These are phyloP conservation scores for Tolypocladium amazonense DNA, from an alignment of 2,329 filamentous ascomycete species.

Conservation along the genomic window DNA sequence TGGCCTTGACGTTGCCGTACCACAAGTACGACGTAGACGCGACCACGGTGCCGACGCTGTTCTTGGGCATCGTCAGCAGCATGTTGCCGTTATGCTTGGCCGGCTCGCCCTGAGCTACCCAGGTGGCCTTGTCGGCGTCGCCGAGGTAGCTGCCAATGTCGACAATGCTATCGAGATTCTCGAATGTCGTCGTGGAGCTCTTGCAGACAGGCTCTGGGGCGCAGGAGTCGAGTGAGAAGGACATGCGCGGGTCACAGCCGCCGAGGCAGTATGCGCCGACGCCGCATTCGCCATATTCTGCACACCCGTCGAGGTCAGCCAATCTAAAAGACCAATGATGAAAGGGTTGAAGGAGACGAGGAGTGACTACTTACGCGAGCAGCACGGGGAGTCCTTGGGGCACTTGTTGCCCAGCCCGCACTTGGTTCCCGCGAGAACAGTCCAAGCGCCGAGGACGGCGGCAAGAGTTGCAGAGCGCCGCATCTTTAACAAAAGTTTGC, in stretches of 20 bases:
- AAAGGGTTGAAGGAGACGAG: neutral
- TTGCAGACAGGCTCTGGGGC: constrained; percentile 75
- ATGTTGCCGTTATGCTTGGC: constrained; percentile 57
- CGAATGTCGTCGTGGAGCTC: constrained; percentile 62
- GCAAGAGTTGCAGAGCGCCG: constrained; percentile 18
- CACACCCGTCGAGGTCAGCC: neutral
- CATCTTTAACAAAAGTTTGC: constrained; percentile 13
- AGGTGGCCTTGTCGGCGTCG: constrained; percentile 68
- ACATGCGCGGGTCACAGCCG: constrained; percentile 83
- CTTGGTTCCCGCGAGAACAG: constrained; percentile 16
- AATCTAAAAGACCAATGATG: neutral
- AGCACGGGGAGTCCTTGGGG: constrained; percentile 63
- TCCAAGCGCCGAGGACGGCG: constrained; percentile 20
- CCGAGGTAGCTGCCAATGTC: constrained; percentile 78
- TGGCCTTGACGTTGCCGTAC: constrained; percentile 89
- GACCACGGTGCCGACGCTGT: constrained; percentile 78
- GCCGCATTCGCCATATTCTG: constrained; percentile 89
- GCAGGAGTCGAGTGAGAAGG: constrained; percentile 74
- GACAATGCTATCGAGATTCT: constrained; percentile 55
- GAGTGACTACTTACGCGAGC: constrained; percentile 54
- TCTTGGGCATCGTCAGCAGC: constrained; percentile 79
- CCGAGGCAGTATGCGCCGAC: constrained; percentile 91
- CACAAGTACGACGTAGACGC: constrained; percentile 82
- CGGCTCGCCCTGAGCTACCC: constrained; percentile 77
- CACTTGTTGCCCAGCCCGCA: constrained; percentile 51